Base-by-base conservation (phyloP, 208 protist genomes). In the Trypanosoma platydactyli region DNA sequence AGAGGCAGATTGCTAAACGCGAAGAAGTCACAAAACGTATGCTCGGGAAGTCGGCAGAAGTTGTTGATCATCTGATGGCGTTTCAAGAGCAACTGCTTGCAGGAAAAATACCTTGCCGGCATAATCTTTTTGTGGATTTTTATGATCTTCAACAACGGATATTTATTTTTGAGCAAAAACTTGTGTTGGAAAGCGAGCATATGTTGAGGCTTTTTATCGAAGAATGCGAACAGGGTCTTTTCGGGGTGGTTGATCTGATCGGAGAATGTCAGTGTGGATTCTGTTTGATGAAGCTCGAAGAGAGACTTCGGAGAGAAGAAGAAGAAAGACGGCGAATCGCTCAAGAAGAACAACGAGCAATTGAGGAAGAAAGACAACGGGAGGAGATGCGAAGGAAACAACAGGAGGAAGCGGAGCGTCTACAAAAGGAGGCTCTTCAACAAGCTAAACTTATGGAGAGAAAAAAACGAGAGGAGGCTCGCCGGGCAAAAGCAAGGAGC, bases 71-170 rank as follows among this genome's bases (percentile, higher is more conserved):
- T 45, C 6, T 89, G 13, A 85, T 88, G 82, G 69, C 61, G 30
- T 77, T 68, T 38, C 59, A 84, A 24, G 56, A 73, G 2, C 40
- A 63, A 6, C 56, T 70, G 9, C 24, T 54, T 11, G 27, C 44
- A 5, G 55, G 51, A 6, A 45, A 64, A 22, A 75, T 68, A 25
- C 77, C 62, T 0, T 68, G 64, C 1, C 54, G 78, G 4, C 83
- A 93, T 58, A 63, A 76, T 45, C 62, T 93, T 6, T 88, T 73
- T 50, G 66, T 81, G 13, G 79, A 95, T 51, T 94, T 89, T 71
- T 73, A 80, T 55, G 71, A 80, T 13, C 77, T 84, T 48, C 83
- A 90, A 53, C 73, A 79, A 24, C 40, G 61, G 20, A 64, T 79
- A 45, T 89, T 89, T 66, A 12, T 44, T 24, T 60, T 66, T 16